Evolutionary conservation across 2,329 filamentous ascomycete genomes (phyloP), one percentile per base, ranked within the genome.

Genomic region (Aspergillus pseudoterreus): DNA sequence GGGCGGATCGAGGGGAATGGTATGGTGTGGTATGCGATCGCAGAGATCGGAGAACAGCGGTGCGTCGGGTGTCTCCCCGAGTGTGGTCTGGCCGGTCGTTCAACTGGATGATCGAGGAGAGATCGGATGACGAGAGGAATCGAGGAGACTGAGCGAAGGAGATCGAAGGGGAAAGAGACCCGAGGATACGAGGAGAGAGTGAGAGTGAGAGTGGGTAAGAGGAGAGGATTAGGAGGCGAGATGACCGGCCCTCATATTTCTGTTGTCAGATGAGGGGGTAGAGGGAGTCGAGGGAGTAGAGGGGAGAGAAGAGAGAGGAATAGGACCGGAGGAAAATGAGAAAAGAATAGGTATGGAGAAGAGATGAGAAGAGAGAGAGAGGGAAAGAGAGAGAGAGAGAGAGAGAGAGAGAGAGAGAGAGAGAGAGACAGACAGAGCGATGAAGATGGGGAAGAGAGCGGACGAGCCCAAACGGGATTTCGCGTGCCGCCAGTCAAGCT

Each of bases 381-480:
- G 21, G 11, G 30, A 41, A 10, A 33, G n/a, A 43, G 9, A 15
- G 45, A 43, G 24, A 44, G 24, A 39, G 38, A 6, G 21, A n/a
- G 30, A 41, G n/a, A 33, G n/a, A 43, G 9, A 15, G 45, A 43
- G 24, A n/a, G n/a, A 41, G 50, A 15, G 21, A 22, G 19, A 44
- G 24, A 39, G 38, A 6, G 21, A n/a, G 30, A 41, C 14, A 33
- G n/a, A 43, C 10, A 15, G 45, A 43, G 24, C 22, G 2, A 45
- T 66, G 5, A 69, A 65, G 47, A 80, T 76, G 70, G 85, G 84
- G 71, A 81, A 76, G 57, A 88, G 94, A 45, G 59, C 58, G 60
- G 59, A 63, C 50, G 55, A 45, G 52, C 54, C 52, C 55, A 54
- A 54, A 57, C 54, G 48, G 22, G 47, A 54, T 59, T 57, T 64